phyloP scores from a whole-genome alignment of 345 rosid genomes.

The Gossypium stocksii region DNA sequence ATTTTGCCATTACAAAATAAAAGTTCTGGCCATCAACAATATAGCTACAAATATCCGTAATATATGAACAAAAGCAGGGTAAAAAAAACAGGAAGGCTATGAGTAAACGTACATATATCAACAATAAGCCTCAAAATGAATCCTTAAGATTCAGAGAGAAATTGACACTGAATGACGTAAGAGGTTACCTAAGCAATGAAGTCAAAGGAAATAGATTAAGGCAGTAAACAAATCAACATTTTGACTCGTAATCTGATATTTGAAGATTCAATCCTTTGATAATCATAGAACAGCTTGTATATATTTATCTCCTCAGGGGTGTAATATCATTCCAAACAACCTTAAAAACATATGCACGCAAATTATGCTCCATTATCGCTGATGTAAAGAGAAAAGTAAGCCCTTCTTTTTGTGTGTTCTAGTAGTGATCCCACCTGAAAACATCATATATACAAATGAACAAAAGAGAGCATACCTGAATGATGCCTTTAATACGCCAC shows the following conservation, averaged over 20 bases:
- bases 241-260: background rate
- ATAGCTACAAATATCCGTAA: background rate
- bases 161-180: background rate
- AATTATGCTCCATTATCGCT: background rate
- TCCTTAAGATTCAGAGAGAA: background rate
- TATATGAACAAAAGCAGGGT: background rate
- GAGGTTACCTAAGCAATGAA: background rate
- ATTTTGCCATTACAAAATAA: background rate
- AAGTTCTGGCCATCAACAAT: conserved; percentile 9
- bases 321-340: background rate
- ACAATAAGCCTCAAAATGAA: background rate
- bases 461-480: conserved; percentile 57
- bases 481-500: conserved; percentile 99
- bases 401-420: background rate
- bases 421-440: background rate
- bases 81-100: background rate
- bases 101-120: background rate
- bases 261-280: background rate
- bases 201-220: background rate
- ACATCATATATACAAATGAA: background rate
- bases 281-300: background rate
- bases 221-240: background rate
- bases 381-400: background rate
- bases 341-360: background rate
- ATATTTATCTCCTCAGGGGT: background rate